Percentiles rank a stretch among this genome's conserved stretches.
Evolutionary conservation across 2,329 filamentous ascomycete genomes (phyloP).

Genomic region (Fusarium piperis): DNA sequence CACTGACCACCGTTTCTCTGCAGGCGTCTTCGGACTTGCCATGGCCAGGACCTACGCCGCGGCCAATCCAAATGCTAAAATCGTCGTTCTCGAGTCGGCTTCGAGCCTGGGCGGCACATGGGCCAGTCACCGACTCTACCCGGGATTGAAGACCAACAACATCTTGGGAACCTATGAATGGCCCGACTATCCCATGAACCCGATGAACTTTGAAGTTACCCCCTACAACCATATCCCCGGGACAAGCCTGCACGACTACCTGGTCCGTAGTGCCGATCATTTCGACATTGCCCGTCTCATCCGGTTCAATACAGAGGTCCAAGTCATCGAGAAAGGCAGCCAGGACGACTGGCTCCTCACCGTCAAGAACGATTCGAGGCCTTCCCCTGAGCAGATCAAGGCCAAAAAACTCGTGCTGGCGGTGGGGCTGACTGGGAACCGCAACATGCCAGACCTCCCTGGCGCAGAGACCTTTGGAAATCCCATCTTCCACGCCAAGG

Average conservation of each 20-base stretch:
- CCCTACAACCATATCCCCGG: slow-evolving; percentile 18
- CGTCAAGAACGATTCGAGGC: too few species aligned
- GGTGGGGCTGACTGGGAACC: too few species aligned
- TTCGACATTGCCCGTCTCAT: slow-evolving; percentile 8
- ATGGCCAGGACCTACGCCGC: slow-evolving; percentile 12
- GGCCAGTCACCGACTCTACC: slow-evolving; percentile 20
- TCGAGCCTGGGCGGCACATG: slow-evolving; percentile 17
- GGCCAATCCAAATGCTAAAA: background rate
- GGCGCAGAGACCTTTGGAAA: background rate
- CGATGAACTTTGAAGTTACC: slow-evolving; percentile 5
- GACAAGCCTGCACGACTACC: slow-evolving; percentile 14
- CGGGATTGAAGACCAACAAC: slow-evolving; percentile 28
- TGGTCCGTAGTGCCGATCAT: slow-evolving; percentile 7
- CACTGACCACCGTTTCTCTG: background rate
- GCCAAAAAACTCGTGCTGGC: too few species aligned
- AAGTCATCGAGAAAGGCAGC: too few species aligned
- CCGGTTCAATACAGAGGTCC: background rate
- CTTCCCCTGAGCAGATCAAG: too few species aligned
- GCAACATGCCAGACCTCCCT: slow-evolving; percentile 19
- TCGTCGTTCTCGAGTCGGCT: slow-evolving; percentile 15
- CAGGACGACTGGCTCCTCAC: too few species aligned
- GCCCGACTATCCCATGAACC: slow-evolving; percentile 20
- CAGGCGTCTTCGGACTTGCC: slow-evolving; percentile 16
- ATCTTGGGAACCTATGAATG: slow-evolving; percentile 21
- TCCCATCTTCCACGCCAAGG: slow-evolving; percentile 28